phyloP scores from a whole-genome alignment of 2,329 filamentous ascomycete genomes.

The Claviceps pusilla region DNA sequence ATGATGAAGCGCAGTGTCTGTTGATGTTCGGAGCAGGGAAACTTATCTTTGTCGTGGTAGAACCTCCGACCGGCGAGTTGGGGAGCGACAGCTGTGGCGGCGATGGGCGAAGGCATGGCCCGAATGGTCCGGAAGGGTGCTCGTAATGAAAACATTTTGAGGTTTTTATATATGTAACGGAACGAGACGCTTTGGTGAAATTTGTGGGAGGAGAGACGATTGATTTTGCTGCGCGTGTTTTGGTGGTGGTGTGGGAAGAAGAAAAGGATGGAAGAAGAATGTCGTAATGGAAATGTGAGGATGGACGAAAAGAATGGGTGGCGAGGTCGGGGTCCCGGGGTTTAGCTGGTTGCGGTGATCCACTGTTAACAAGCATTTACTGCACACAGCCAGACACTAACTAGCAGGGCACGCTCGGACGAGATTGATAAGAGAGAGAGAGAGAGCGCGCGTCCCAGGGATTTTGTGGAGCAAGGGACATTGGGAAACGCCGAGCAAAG shows the following conservation, averaged over 20 bases:
- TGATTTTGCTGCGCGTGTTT: not conserved
- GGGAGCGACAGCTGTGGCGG: constrained; percentile 4
- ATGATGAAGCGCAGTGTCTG: not conserved
- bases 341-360: not conserved
- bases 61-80: constrained; percentile 25
- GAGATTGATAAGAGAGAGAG: constrained; percentile 2
- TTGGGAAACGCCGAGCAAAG: too few relatives aligned
- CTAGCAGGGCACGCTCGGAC: not conserved
- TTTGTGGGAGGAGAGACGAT: not conserved
- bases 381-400: not conserved
- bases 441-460: not conserved
- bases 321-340: not conserved
- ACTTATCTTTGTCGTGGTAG: constrained; percentile 32
- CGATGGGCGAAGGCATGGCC: constrained; percentile 7
- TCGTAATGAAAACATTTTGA: constrained; percentile 9
- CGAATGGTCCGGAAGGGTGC: constrained; percentile 7
- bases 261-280: not conserved
- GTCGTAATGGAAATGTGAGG: not conserved
- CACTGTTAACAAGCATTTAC: not conserved
- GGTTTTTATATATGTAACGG: not conserved
- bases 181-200: not conserved
- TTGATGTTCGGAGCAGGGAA: not conserved
- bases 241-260: not conserved
- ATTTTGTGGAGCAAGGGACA: not conserved
- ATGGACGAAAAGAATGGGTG: not conserved